Conservation (phyloP, 306 rosid genomes). For the Delonix regia region DNA sequence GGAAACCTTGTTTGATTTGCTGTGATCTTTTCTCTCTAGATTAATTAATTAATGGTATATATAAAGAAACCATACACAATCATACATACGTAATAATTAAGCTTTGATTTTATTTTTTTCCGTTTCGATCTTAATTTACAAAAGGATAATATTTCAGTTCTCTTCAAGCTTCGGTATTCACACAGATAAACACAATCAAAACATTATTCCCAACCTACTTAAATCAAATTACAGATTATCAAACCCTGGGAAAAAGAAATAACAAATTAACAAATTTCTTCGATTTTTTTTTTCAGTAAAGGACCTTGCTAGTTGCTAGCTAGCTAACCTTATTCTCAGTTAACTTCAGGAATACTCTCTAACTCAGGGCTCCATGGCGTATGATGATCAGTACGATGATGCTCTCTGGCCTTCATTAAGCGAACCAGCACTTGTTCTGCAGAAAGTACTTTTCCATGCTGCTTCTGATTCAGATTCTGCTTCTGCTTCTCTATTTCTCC, state of each 20-base stretch:
- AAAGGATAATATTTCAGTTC: not conserved
- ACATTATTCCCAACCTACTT: not conserved
- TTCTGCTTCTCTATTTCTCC: slow-evolving; percentile 27
- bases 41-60: not conserved
- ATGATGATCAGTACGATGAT: not conserved
- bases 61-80: too few relatives aligned
- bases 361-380: not conserved
- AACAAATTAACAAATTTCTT: not conserved
- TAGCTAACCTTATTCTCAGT: not conserved
- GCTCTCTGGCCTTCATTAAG: not conserved
- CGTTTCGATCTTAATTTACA: too few relatives aligned
- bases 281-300: not conserved
- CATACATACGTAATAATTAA: too few relatives aligned
- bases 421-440: slow-evolving; percentile 41
- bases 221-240: not conserved
- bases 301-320: not conserved
- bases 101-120: too few relatives aligned
- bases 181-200: not conserved
- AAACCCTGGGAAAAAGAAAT: not conserved
- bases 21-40: not conserved
- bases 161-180: not conserved
- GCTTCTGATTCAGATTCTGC: not conserved
- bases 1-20: not conserved
- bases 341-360: slow-evolving; percentile 1
- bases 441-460: slow-evolving; percentile 26